Evolutionary conservation across 2,329 filamentous ascomycete species (phyloP), one percentile per base, ranked within the genome.

Genomic region (Neonectria neomacrospora): DNA sequence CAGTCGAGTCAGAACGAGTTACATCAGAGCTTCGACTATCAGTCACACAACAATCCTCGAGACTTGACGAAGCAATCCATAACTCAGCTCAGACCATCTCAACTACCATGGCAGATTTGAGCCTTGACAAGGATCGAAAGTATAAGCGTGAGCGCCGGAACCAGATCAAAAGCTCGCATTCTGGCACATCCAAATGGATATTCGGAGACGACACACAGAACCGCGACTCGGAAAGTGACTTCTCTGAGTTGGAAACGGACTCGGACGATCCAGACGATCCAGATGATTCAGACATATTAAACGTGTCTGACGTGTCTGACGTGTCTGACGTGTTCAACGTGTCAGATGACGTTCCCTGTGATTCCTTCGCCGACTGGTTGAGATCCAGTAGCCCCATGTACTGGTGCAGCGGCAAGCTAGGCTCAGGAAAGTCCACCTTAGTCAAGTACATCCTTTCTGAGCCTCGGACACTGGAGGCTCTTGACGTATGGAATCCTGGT

Each of bases 341-440:
- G 2, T 37, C 9, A 18, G 10, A 7, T 3, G 12, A 16, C 18
- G 3, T 14, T 5, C 10, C 20, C 14, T 14, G 16, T 4, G 5
- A 39, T 3, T 20, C 22, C 14, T 68, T 67, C 16, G 30, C 45
- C 1, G 20, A 58, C 11, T 71, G 69, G 67, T 16, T 71, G 10
- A 30, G 51, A 28, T 70, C 66, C 0, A 45, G 55, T 12, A 48
- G 30, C 2, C 28, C 22, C 0, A 26, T 54, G 0, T 78, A 75
- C 58, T 79, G 74, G 69, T 70, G 78, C 41, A 69, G 65, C 12
- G 76, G 76, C 0, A 78, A 78, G 50, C 69, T 74, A 0, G 77
- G 74, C 0, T 72, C 75, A 1, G 77, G 77, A 1, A 79, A 79
- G 45, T 73, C 67, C 10, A 77, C 73, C 0, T 52, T 79, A 32